Evolutionary conservation across 306 rosid genomes (phyloP).

Genomic region (Abrus pulchellus): DNA sequence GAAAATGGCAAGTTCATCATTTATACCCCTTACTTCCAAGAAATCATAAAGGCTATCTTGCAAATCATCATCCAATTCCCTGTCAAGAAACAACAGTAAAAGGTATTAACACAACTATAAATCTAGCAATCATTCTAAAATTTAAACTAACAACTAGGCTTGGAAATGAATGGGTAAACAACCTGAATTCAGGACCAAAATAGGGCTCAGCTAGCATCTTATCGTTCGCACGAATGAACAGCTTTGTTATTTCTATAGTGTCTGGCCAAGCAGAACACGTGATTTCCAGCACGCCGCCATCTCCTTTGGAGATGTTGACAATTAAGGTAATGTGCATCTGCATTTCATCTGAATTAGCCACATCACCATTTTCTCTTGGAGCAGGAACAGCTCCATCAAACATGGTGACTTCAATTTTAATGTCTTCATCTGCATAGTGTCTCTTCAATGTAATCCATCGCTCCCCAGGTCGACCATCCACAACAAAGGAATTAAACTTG

Average conservation of each 20-base stretch:
- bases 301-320: conserved; percentile 74
- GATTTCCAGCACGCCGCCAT: conserved; percentile 65
- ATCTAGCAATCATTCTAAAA: neutral
- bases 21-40: conserved; percentile 82
- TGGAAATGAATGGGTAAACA: conserved; percentile 39
- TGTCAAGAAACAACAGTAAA: conserved; percentile 51
- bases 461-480: conserved; percentile 78
- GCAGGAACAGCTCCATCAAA: conserved; percentile 69
- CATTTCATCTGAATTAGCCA: conserved; percentile 56
- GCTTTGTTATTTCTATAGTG: conserved; percentile 64
- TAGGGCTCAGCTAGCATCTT: conserved; percentile 66
- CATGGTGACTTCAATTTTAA: conserved; percentile 85
- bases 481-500: conserved; percentile 63
- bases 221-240: conserved; percentile 48
- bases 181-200: conserved; percentile 84
- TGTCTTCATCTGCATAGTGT: conserved; percentile 67
- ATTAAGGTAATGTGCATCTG: conserved; percentile 73
- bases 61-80: conserved; percentile 91
- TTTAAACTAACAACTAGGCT: conserved; percentile 1
- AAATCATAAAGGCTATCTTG: conserved; percentile 78
- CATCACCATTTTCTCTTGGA: conserved; percentile 51
- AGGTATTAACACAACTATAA: conserved; percentile 15
- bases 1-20: conserved; percentile 73
- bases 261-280: conserved; percentile 93
- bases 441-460: conserved; percentile 79